Conservation (phyloP, 1,284 basidiomycete genomes). For the Tilletia indica region DNA sequence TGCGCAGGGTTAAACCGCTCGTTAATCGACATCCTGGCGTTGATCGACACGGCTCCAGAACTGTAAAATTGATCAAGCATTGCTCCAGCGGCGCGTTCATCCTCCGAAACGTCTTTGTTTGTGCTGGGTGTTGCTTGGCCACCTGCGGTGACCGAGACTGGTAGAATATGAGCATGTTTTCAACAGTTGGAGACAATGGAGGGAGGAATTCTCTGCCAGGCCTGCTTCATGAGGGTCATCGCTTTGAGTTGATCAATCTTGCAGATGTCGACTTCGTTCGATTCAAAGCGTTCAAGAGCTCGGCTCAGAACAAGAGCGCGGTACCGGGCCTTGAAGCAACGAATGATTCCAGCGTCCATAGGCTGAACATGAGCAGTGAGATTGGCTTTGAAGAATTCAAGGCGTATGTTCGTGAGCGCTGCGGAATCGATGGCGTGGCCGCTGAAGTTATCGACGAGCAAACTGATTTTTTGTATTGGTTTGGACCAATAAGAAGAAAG, state of each 20-base stretch:
- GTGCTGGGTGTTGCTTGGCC: too few species aligned
- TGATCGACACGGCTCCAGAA: too few species aligned
- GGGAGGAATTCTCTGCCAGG: neutral
- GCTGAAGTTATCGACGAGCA: conserved; percentile 25
- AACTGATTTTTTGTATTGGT: conserved; percentile 14
- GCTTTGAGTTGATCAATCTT: conserved; percentile 4
- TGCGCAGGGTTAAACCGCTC: too few species aligned
- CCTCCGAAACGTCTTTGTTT: too few species aligned
- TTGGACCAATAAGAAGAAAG: too few species aligned
- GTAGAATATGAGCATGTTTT: neutral
- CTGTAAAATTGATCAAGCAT: too few species aligned
- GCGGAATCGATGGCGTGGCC: conserved; percentile 20
- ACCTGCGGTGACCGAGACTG: neutral
- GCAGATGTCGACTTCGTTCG: neutral
- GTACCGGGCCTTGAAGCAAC: conserved; percentile 20
- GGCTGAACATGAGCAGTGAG: conserved; percentile 26
- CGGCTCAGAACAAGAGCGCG: neutral
- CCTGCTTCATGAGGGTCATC: neutral
- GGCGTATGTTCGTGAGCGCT: conserved; percentile 21
- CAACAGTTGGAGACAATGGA: neutral
- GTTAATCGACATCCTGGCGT: too few species aligned
- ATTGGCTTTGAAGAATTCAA: conserved; percentile 23
- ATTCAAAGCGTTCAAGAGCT: neutral
- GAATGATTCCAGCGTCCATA: conserved; percentile 24
- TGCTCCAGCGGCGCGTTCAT: too few species aligned